Evolutionary conservation across 495 filamentous ascomycete genomes (phyloP).

Genomic region (Ramalina peruviana): DNA sequence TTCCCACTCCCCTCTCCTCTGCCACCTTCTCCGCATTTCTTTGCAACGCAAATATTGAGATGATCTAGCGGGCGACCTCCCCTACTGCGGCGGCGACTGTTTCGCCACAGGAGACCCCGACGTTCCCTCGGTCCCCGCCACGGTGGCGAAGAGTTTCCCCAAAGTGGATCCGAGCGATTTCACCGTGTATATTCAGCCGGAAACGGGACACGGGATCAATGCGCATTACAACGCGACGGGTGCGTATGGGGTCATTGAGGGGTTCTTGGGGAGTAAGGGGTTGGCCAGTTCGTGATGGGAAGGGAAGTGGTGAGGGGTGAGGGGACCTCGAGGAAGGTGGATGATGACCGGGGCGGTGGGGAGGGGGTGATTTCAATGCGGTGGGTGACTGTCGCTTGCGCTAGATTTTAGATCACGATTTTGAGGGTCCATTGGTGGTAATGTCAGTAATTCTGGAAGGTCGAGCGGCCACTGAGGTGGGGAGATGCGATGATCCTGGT

Average conservation of each 20-base stretch:
- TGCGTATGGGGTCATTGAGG: conserved; percentile 25
- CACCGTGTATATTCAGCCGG: conserved; percentile 30
- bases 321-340: too few species aligned
- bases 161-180: conserved; percentile 25
- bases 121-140: conserved; percentile 27
- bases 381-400: too few species aligned
- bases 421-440: too few species aligned
- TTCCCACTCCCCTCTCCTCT: not conserved
- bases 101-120: conserved; percentile 20
- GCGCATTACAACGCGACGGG: conserved; percentile 34
- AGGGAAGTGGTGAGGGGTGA: too few species aligned
- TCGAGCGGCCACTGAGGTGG: too few species aligned
- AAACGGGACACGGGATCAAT: conserved; percentile 39
- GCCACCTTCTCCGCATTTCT: not conserved
- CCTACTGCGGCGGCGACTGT: conserved; percentile 42
- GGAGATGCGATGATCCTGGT: too few species aligned
- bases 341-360: too few species aligned
- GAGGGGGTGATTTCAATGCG: too few species aligned
- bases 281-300: conserved; percentile 6
- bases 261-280: conserved; percentile 21
- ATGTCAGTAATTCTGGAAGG: too few species aligned
- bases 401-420: too few species aligned
- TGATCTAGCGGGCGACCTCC: conserved; percentile 27
- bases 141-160: conserved; percentile 27
- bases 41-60: not conserved